A percentile compares a stretch with the other conserved stretches of the same genome.
Evolutionary conservation across 371 early-diverging fungal genomes (phyloP).

Genomic region (Lichtheimia hyalospora): DNA sequence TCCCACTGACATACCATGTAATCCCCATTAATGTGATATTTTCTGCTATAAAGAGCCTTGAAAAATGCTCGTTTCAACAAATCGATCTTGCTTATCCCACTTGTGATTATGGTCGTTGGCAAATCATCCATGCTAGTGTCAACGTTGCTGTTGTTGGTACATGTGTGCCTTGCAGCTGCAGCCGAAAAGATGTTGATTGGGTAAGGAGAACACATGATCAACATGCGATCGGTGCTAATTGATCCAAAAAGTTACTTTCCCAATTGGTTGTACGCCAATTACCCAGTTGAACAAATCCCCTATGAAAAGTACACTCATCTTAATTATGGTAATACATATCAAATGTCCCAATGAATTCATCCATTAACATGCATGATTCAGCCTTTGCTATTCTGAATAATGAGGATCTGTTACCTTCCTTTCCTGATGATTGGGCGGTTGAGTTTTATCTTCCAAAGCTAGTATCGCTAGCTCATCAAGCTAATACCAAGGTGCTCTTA

Average conservation of each 20-base stretch:
- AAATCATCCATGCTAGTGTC: slow-evolving; percentile 17
- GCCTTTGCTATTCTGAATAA: slow-evolving; percentile 45
- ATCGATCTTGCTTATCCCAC: no score
- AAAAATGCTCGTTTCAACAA: no score
- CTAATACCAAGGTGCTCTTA: slow-evolving; percentile 62
- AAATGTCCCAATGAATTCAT: no score
- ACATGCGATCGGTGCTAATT: slow-evolving; percentile 4
- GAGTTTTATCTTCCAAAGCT: slow-evolving; percentile 42
- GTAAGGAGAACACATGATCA: slow-evolving; percentile 11
- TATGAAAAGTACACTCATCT: slow-evolving; percentile 59
- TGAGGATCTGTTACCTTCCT: slow-evolving; percentile 35
- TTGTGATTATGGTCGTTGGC: no score
- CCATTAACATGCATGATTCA: slow-evolving; percentile 5
- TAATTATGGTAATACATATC: slow-evolving; percentile 52
- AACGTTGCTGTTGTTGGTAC: slow-evolving; percentile 14
- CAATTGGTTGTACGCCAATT: slow-evolving; percentile 59
- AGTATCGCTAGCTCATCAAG: slow-evolving; percentile 50
- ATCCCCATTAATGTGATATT: neutral
- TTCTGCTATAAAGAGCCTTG: no score
- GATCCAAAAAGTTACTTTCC: slow-evolving; percentile 51
- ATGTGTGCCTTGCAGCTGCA: slow-evolving; percentile 15
- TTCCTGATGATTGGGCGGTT: slow-evolving; percentile 50
- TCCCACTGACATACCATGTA: slow-evolving; percentile 3
- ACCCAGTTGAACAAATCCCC: slow-evolving; percentile 44
- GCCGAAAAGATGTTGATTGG: slow-evolving; percentile 35